Percentiles rank a stretch among this genome's conserved stretches.
These are phyloP conservation scores for Vitrella brassicaformis DNA, from an alignment of 73 alveolate genomes.

Conservation along the genomic window DNA sequence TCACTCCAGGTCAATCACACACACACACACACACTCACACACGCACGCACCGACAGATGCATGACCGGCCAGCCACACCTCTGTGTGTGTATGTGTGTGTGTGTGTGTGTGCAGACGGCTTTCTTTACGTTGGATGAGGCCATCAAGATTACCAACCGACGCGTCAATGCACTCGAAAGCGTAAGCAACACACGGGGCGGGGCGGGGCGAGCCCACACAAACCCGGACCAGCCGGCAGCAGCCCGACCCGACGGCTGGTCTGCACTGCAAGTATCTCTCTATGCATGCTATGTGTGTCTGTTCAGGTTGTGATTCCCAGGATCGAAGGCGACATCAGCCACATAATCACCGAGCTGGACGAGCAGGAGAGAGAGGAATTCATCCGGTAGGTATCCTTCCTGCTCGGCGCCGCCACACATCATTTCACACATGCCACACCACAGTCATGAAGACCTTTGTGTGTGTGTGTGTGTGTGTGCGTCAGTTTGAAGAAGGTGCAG, in stretches of 20 bases:
- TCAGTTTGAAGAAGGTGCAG: slow-evolving; percentile 66
- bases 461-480: no score
- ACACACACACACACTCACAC: no score
- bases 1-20: no score
- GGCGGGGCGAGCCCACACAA: no score
- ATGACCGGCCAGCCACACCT: no score
- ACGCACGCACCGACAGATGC: no score
- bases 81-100: no score
- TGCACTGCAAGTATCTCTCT: background rate
- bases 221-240: background rate
- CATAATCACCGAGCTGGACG: slow-evolving; percentile 72
- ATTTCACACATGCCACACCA: no score
- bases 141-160: slow-evolving; percentile 69
- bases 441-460: no score
- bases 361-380: slow-evolving; percentile 74
- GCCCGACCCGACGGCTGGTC: background rate
- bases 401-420: no score
- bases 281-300: background rate
- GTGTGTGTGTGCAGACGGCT: no score
- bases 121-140: slow-evolving; percentile 70
- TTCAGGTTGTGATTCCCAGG: slow-evolving; percentile 61
- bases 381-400: no score
- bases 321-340: slow-evolving; percentile 53
- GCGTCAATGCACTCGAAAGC: slow-evolving; percentile 67
- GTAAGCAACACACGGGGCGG: background rate